These are phyloP conservation scores for Onygenales sp. DNA, from an alignment of 2,329 filamentous ascomycete genomes.

Conservation along the genomic window DNA sequence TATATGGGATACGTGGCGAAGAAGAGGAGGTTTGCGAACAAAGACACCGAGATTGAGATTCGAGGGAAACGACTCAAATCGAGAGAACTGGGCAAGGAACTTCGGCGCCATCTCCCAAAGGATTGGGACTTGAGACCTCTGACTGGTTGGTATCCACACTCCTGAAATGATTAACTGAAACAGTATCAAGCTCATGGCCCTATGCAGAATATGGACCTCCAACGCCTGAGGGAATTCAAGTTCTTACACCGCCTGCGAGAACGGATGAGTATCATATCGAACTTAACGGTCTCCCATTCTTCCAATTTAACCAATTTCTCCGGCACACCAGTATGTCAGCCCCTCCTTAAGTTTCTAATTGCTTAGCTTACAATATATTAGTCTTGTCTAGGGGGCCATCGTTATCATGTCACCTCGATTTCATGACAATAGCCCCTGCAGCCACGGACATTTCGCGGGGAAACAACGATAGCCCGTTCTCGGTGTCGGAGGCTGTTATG, in stretches of 20 bases:
- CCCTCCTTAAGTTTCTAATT: background rate
- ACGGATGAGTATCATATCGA: conserved; percentile 1
- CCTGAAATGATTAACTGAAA: background rate
- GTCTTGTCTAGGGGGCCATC: background rate
- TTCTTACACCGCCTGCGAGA: conserved; percentile 1
- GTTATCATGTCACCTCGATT: background rate
- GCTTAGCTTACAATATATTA: background rate
- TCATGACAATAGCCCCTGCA: background rate
- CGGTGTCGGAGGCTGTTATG: background rate
- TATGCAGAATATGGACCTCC: conserved; percentile 2
- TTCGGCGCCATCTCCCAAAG: conserved; percentile 4
- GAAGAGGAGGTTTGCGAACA: conserved; percentile 4
- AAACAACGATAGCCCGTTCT: background rate
- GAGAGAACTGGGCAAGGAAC: background rate
- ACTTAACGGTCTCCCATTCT: conserved; percentile 1
- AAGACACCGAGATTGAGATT: conserved; percentile 1
- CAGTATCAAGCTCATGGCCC: background rate
- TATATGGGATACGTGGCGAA: background rate
- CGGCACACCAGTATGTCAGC: background rate
- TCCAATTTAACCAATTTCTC: conserved; percentile 1
- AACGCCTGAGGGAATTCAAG: conserved; percentile 3
- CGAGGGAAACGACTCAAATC: background rate
- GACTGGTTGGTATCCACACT: background rate
- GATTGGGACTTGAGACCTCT: background rate
- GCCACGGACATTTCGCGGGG: background rate